Base-by-base conservation (phyloP, 2,329 filamentous ascomycete species). In the Exophiala lecanii-corni region DNA sequence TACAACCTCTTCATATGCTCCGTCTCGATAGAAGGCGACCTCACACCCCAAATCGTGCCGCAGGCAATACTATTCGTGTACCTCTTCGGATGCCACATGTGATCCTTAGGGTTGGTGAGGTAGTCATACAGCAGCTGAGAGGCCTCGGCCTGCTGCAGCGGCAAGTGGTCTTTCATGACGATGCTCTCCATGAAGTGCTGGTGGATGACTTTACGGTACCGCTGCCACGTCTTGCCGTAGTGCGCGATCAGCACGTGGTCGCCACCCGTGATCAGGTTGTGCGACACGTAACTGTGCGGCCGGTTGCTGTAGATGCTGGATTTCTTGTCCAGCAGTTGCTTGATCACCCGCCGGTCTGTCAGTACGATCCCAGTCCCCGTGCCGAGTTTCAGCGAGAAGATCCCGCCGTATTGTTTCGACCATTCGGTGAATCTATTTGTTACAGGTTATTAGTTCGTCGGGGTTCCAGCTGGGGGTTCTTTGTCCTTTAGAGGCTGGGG, bases 41-140 rank as follows among this genome's bases (percentile, higher is more conserved):
- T 55, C 12, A 62, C 62, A 5, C 66, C 65, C 42, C 62, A 69
- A 10, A 65, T 57, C 45, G 45, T 54, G 9, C 33, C 41, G 26
- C 42, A 48, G 70, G 51, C 71, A 39, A 74, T 66, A 45, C 69
- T 73, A 48, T 76, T 75, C 37, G 64, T 70, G 45, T 65, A 73
- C 2, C 74, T 59, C 49, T 69, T 69, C 0, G 71, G 65, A 50
- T 74, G 70, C 20, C 61, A 42, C 69, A 74, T 73, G 34, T 67
- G 62, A n/a, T 69, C 45, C 18, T 65, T 59, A 0, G 72, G 71
- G 1, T 57, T 43, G 0, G 59, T 34, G 12, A 69, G 44, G 47
- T 69, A 69, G 49, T 76, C 73, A 7, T 59, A 53, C 3, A 74
- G 44, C 61, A 75, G 66, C 54, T 75, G 71, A 2, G 58, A 58